These are phyloP conservation scores for Trypanosoma conorhini DNA, from an alignment of 208 protist species.

Conservation along the genomic window DNA sequence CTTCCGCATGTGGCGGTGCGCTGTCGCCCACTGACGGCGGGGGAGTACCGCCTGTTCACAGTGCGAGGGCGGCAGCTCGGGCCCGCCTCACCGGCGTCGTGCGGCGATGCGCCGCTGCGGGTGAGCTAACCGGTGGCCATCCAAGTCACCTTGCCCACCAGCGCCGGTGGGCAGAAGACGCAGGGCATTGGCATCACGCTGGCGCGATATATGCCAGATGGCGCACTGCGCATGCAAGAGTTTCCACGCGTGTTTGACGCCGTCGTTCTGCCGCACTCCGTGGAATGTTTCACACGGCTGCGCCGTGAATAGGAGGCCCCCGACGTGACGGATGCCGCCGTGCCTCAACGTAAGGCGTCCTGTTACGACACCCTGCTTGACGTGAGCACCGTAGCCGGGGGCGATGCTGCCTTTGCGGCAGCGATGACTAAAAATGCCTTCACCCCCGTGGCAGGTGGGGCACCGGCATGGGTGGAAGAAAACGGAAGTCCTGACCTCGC, in stretches of 20 bases:
- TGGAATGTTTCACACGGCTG: conserved; percentile 8
- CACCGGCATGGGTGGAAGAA: too few relatives aligned
- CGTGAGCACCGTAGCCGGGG: background rate
- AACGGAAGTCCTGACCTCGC: background rate
- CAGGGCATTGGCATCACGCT: background rate
- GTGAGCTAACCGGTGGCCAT: too few relatives aligned
- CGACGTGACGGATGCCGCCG: too few relatives aligned
- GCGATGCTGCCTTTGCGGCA: background rate
- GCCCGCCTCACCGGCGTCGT: too few relatives aligned
- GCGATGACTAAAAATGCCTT: background rate
- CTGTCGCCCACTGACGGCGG: conserved; percentile 11
- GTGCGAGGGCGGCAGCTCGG: background rate
- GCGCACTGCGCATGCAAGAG: background rate
- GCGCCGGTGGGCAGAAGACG: background rate
- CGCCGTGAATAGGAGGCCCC: background rate
- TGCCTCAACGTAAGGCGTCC: too few relatives aligned
- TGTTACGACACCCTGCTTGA: conserved; percentile 5
- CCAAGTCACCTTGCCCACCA: too few relatives aligned
- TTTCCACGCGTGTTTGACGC: conserved; percentile 9
- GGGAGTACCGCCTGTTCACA: background rate
- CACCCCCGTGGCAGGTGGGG: background rate
- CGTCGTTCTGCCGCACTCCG: conserved; percentile 5
- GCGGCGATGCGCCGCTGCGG: too few relatives aligned
- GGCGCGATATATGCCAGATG: background rate
- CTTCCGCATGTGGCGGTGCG: conserved; percentile 11